Evolutionary conservation across 208 protist species (phyloP).

Genomic region (Crithidia bombi): DNA sequence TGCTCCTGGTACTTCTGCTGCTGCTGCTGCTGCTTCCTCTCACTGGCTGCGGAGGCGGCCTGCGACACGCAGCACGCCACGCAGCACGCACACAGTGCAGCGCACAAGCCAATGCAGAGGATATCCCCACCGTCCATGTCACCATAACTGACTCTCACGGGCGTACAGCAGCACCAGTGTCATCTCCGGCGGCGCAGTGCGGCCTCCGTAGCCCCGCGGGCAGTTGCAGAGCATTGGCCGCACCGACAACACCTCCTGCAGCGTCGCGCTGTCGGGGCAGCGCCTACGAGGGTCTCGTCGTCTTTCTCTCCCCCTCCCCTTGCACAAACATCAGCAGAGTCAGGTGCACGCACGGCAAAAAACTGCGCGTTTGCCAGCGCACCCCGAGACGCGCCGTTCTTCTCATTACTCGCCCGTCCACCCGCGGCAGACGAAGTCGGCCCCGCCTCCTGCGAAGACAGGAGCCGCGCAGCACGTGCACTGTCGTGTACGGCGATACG

Average conservation of each 20-base stretch:
- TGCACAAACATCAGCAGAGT: background rate
- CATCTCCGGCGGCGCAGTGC: slow-evolving; percentile 3
- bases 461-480: slow-evolving; percentile 21
- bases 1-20: slow-evolving; percentile 14
- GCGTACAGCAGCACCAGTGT: slow-evolving; percentile 25
- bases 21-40: slow-evolving; percentile 3
- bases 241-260: slow-evolving; percentile 21
- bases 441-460: slow-evolving; percentile 17
- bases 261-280: slow-evolving; percentile 14
- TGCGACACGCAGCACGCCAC: slow-evolving; percentile 20
- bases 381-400: background rate
- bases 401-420: no score
- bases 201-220: background rate
- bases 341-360: slow-evolving; percentile 19
- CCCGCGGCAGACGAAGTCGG: background rate
- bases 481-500: slow-evolving; percentile 25
- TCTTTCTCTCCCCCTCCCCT: background rate
- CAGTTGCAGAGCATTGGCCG: slow-evolving; percentile 12
- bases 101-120: slow-evolving; percentile 21
- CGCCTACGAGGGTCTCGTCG: slow-evolving; percentile 13
- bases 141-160: slow-evolving; percentile 24
- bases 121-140: slow-evolving; percentile 15
- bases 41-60: background rate
- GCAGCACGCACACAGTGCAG: slow-evolving; percentile 17
- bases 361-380: slow-evolving; percentile 27